Conservation (phyloP, 805 yeast species). For the Saccharomycopsis guyanensis region DNA sequence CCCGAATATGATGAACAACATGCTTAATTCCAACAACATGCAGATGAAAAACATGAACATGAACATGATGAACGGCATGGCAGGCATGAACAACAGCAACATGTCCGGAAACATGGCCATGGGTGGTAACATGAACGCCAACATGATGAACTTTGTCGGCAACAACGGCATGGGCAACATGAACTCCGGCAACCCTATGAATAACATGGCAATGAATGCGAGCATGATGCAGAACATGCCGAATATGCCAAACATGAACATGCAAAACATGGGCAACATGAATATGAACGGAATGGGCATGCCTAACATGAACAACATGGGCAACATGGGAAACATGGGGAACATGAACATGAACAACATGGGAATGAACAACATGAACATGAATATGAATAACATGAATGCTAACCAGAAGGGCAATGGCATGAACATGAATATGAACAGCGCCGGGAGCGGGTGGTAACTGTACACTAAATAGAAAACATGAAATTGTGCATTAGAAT, state of each 20-base stretch:
- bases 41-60: constrained; percentile 10
- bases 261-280: constrained; percentile 10
- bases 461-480: too few relatives aligned
- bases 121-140: neutral
- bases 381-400: constrained; percentile 1
- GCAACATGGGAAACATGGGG: constrained; percentile 6
- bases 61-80: constrained; percentile 3
- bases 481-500: too few relatives aligned
- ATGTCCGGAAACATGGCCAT: neutral
- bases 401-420: neutral
- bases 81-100: neutral
- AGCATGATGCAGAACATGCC: constrained; percentile 1
- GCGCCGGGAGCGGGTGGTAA: neutral
- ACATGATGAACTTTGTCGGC: neutral
- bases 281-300: constrained; percentile 8
- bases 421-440: neutral
- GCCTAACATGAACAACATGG: neutral
- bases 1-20: constrained; percentile 17
- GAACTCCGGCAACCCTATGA: neutral
- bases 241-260: constrained; percentile 1
- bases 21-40: constrained; percentile 2
- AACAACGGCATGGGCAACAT: neutral
- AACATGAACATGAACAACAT: constrained; percentile 7
- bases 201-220: neutral
- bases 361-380: neutral